phyloP scores from a whole-genome alignment of 176 grass and related monocot genomes.

The Carex myosuroides region DNA sequence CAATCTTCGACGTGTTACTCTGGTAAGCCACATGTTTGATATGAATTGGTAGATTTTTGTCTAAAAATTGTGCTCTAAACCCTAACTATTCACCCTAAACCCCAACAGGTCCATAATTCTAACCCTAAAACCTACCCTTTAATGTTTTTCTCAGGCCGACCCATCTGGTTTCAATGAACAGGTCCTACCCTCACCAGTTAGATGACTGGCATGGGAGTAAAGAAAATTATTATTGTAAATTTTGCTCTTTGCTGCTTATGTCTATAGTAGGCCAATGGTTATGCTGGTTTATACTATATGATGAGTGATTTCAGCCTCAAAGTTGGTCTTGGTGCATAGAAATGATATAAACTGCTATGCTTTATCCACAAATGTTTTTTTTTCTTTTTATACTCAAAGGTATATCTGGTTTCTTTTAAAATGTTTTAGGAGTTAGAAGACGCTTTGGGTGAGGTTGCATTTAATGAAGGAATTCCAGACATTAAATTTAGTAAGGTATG shows the following conservation, averaged over 20 bases:
- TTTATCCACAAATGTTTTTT: background rate
- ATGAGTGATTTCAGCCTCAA: background rate
- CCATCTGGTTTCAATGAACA: background rate
- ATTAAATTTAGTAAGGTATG: slow-evolving; percentile 86
- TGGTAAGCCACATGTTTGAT: slow-evolving; percentile 42
- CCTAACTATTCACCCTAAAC: background rate
- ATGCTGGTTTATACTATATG: background rate
- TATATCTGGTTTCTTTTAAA: background rate
- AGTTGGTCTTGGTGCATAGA: background rate
- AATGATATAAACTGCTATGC: background rate
- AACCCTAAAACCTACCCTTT: background rate
- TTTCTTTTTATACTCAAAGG: background rate
- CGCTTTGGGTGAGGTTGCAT: slow-evolving; percentile 70
- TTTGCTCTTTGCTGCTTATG: background rate
- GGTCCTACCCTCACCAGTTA: background rate
- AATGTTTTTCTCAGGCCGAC: background rate
- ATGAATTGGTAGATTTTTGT: background rate
- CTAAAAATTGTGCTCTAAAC: background rate
- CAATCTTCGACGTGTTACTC: slow-evolving; percentile 70
- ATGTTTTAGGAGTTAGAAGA: slow-evolving; percentile 78
- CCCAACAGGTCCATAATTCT: background rate
- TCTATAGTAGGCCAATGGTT: background rate
- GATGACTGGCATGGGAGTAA: background rate
- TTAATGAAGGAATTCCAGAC: slow-evolving; percentile 78
- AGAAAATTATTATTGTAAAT: background rate